Conservation (phyloP, 1,139 yeast genomes). For the Scheffersomyces segobiensis region DNA sequence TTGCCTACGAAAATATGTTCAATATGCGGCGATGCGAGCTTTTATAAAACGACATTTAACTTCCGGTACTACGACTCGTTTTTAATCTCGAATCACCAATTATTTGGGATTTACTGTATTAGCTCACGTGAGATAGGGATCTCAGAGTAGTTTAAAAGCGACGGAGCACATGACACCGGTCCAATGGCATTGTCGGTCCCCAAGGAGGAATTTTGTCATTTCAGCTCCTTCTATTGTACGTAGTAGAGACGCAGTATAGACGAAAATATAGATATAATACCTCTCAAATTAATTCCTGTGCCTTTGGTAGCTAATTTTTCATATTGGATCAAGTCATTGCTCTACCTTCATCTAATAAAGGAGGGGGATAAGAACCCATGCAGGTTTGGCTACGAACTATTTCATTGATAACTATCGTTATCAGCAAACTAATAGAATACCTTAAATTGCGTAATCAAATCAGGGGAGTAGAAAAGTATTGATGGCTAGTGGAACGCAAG, state of each 20-base stretch:
- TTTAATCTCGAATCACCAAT: no score
- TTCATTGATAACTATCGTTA: neutral
- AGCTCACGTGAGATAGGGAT: neutral
- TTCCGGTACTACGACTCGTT: no score
- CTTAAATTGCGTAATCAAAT: no score
- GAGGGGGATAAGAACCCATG: neutral
- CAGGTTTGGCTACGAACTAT: neutral
- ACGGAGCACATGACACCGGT: neutral
- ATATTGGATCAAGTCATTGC: neutral
- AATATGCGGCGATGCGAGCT: no score
- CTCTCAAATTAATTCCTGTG: no score
- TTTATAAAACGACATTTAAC: no score
- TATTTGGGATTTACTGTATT: no score
- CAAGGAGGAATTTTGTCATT: neutral
- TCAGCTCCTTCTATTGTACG: neutral
- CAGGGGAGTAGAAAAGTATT: neutral
- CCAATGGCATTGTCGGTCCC: neutral
- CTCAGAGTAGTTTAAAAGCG: neutral
- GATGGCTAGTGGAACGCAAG: neutral
- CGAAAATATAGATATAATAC: no score
- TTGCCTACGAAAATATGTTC: no score
- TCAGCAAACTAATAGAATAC: neutral
- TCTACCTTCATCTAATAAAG: neutral
- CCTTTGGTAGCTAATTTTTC: neutral
- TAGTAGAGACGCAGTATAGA: neutral